Conservation (phyloP, 306 rosid species). For the Trifolium fragiferum region DNA sequence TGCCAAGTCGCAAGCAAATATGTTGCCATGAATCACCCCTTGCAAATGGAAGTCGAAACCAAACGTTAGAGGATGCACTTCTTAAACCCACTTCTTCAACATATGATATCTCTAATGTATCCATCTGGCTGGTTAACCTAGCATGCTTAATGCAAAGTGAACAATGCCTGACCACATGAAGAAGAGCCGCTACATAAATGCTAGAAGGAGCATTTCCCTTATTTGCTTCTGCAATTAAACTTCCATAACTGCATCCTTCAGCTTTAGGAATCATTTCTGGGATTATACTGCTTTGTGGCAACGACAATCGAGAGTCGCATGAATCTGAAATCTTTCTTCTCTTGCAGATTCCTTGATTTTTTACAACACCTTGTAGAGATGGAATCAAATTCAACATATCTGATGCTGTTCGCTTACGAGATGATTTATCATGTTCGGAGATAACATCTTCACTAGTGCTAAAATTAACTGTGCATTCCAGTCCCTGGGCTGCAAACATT, state of each 20-base stretch:
- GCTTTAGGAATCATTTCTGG: slow-evolving; percentile 61
- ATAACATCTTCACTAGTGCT: slow-evolving; percentile 53
- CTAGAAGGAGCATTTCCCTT: slow-evolving; percentile 87
- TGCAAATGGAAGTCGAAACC: slow-evolving; percentile 93
- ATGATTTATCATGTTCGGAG: slow-evolving; percentile 64
- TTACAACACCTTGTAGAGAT: slow-evolving; percentile 72
- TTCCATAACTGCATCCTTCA: slow-evolving; percentile 70
- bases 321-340: slow-evolving; percentile 69
- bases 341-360: slow-evolving; percentile 54
- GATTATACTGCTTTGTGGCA: slow-evolving; percentile 57
- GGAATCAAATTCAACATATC: slow-evolving; percentile 84
- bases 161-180: slow-evolving; percentile 93
- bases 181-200: slow-evolving; percentile 87
- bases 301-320: slow-evolving; percentile 50
- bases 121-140: slow-evolving; percentile 97
- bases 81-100: slow-evolving; percentile 94
- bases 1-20: slow-evolving; percentile 94
- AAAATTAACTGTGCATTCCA: slow-evolving; percentile 57
- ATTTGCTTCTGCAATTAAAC: slow-evolving; percentile 84
- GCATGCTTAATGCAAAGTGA: slow-evolving; percentile 94
- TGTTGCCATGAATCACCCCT: slow-evolving; percentile 94
- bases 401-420: slow-evolving; percentile 76
- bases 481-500: slow-evolving; percentile 67
- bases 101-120: slow-evolving; percentile 81
- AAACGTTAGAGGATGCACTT: slow-evolving; percentile 85